Evolutionary conservation across 805 yeast species (phyloP), one percentile per base, ranked within the genome.

Genomic region (Scheffersomyces amazonensis): DNA sequence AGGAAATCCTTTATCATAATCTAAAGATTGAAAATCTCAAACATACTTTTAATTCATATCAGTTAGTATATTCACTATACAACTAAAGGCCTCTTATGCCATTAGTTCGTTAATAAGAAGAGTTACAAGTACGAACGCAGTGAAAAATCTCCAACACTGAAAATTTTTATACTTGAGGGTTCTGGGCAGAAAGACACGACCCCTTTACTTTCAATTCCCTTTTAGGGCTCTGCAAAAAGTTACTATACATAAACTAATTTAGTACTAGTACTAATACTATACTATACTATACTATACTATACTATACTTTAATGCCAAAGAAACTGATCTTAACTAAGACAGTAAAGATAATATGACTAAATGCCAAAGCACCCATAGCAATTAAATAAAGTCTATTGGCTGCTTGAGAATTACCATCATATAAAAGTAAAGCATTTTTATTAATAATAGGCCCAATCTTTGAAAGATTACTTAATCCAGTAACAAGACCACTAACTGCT

Each of bases 261-360:
- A n/a, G n/a, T n/a, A n/a, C n/a, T n/a, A n/a, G n/a, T n/a, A n/a
- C n/a, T n/a, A n/a, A n/a, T n/a, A n/a, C n/a, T n/a, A n/a, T n/a
- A n/a, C n/a, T n/a, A n/a, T n/a, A n/a, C n/a, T n/a, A n/a, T n/a
- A n/a, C n/a, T n/a, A n/a, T n/a, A n/a, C n/a, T n/a, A n/a, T n/a
- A n/a, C n/a, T 21, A 37, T 2, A 32, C 40, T 20, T 38, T 42
- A 12, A 59, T 49, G 17, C 79, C 80, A 53, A 84, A 84, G 64
- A 83, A 85, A 36, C 77, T 61, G 10, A 81, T 66, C 59, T 83
- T 82, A 34, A 85, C 85, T 6, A 80, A 75, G 29, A 84, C 58
- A 1, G 87, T 76, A 48, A 83, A 76, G 1, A 72, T 75, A 7
- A 71, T 29, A 59, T 85, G 91, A 15, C 69, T 71, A 11, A 73